Evolutionary conservation across 495 filamentous ascomycete genomes (phyloP), one percentile per base, ranked within the genome.

Genomic region (Neurospora discreta): DNA sequence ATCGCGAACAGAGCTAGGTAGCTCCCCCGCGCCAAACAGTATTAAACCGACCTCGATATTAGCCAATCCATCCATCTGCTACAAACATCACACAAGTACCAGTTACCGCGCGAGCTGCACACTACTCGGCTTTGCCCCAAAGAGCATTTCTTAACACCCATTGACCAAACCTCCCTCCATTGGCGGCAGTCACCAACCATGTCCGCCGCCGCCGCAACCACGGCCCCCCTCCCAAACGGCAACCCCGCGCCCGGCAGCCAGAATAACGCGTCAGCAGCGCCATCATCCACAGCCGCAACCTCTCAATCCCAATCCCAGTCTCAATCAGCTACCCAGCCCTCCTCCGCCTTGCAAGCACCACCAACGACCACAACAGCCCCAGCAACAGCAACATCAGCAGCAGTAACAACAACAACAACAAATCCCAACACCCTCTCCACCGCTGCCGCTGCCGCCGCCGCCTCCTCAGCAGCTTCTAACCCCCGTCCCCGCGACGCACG

Each of bases 401-500:
- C 44, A 52, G 9, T 52, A 26, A 23, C 68, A 73, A 73, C 74
- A 52, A 13, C 68, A 73, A 74, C 74, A 73, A 72, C 76, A 79
- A 75, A 68, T 74, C 74, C 36, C 76, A 75, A 68, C 20, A 23
- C 20, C 13, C 52, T 60, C 23, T 60, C 75, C 76, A 67, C 73
- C 79, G 5, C 10, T 68, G 86, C 69, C 58, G 39, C 39, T 1
- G 43, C 65, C 71, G 38, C 71, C 39, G 74, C 77, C 69, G 68
- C 77, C 69, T 77, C 89, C 69, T 89, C 46, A 60, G 46, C 13
- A 8, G 52, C 90, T 23, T 82, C 87, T 46, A 85, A 88, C 38
- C 90, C 91, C 44, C 92, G 93, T 3, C 95, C 95, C 9, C 92
- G 95, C 76, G 95, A 99, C 80, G 91, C 94, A 18, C 90, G 94